A percentile compares a stretch with the other conserved stretches of the same genome.
Evolutionary conservation across 1,139 yeast species (phyloP).

Genomic region (Yamadazyma sp.): DNA sequence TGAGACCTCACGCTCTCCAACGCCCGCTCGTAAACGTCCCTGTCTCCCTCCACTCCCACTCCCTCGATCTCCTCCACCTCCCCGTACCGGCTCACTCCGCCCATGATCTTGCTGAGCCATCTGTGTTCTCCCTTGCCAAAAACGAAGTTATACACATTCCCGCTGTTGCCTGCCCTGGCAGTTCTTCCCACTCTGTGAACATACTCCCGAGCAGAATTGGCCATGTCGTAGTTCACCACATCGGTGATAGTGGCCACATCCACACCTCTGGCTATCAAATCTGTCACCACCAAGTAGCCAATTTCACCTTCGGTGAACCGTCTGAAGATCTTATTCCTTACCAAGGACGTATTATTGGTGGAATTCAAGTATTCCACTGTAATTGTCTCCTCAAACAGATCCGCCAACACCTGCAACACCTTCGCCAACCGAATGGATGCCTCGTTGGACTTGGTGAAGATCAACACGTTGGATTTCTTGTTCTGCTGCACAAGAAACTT

Average conservation of each 20-base stretch:
- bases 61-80: constrained; percentile 24
- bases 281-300: constrained; percentile 78
- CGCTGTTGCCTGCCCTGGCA: constrained; percentile 83
- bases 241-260: constrained; percentile 71
- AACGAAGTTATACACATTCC: constrained; percentile 69
- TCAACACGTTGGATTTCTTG: constrained; percentile 43
- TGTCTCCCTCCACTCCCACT: constrained; percentile 20
- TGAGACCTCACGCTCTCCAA: constrained; percentile 12
- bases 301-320: constrained; percentile 53
- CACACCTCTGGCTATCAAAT: constrained; percentile 91
- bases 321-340: constrained; percentile 49
- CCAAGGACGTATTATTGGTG: constrained; percentile 46
- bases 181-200: constrained; percentile 97
- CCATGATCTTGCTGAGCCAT: constrained; percentile 58
- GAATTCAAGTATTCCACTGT: constrained; percentile 44
- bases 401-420: constrained; percentile 50
- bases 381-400: constrained; percentile 18
- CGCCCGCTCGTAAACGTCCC: constrained; percentile 28
- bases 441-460: constrained; percentile 87
- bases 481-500: constrained; percentile 37
- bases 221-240: constrained; percentile 88
- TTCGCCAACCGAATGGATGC: constrained; percentile 74
- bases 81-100: constrained; percentile 34
- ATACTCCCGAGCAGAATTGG: constrained; percentile 85
- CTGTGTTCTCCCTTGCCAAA: constrained; percentile 75